Conservation (phyloP, 2,329 filamentous ascomycete genomes). For the Lithohypha guttulata region DNA sequence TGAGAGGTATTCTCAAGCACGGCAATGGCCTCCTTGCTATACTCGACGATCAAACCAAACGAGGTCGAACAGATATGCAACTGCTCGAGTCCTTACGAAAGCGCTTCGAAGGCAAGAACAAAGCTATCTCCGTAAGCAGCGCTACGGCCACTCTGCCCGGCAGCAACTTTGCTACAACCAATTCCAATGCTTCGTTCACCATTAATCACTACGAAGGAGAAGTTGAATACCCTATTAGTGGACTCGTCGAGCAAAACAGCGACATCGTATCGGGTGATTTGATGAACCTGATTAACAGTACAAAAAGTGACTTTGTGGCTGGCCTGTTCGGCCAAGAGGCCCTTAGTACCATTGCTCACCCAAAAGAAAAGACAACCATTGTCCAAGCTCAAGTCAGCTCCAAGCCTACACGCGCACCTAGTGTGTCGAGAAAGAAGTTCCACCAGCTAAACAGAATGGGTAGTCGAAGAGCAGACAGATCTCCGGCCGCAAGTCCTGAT, state of each 20-base stretch:
- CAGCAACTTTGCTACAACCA: conserved; percentile 81
- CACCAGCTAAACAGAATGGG: conserved; percentile 41
- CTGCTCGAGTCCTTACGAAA: conserved; percentile 83
- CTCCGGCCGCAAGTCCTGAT: conserved; percentile 29
- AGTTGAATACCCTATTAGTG: conserved; percentile 82
- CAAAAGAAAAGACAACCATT: conserved; percentile 77
- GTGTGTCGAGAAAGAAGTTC: conserved; percentile 73
- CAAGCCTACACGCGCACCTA: conserved; percentile 83
- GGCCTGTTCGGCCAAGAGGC: conserved; percentile 95
- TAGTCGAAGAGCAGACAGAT: conserved; percentile 25
- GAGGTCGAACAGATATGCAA: conserved; percentile 78
- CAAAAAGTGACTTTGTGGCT: conserved; percentile 77
- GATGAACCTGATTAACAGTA: conserved; percentile 83
- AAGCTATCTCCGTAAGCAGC: conserved; percentile 69
- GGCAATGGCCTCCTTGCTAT: conserved; percentile 91
- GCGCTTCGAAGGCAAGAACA: conserved; percentile 89
- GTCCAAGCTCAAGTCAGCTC: conserved; percentile 95
- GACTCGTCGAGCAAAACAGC: conserved; percentile 86
- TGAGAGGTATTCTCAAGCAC: conserved; percentile 80
- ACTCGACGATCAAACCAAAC: conserved; percentile 86
- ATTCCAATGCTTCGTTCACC: conserved; percentile 69
- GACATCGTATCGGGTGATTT: conserved; percentile 92
- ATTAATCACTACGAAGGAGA: conserved; percentile 94
- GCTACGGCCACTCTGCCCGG: conserved; percentile 68
- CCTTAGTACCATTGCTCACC: conserved; percentile 84